A percentile compares a stretch with the other conserved stretches of the same genome.
Conservation (phyloP, 805 yeast species). For the Starmerella kuoi region DNA sequence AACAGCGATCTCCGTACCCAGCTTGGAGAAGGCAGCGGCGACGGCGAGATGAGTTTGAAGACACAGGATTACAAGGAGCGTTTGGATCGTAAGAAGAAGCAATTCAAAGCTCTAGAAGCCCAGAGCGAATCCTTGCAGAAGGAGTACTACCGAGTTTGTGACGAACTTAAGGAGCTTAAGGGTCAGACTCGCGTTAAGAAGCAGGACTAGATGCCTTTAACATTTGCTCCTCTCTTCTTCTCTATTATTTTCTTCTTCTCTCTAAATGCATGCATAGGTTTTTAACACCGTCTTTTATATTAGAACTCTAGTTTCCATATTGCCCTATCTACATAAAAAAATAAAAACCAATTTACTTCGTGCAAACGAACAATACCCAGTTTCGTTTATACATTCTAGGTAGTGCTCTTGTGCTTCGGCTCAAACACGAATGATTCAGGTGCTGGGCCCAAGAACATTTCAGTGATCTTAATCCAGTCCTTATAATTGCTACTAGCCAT, state of each 20-base stretch:
- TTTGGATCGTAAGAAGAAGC: conserved; percentile 48
- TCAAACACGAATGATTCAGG: conserved; percentile 60
- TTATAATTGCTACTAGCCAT: conserved; percentile 72
- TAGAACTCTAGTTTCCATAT: no score
- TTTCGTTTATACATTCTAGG: no score
- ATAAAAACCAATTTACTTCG: no score
- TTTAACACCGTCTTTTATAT: no score
- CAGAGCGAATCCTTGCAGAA: conserved; percentile 55
- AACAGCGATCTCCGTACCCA: conserved; percentile 29
- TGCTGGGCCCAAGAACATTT: conserved; percentile 86
- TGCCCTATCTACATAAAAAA: no score
- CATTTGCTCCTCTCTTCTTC: no score
- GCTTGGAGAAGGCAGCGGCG: conserved; percentile 26
- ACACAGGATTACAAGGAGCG: conserved; percentile 39
- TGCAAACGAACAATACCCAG: no score
- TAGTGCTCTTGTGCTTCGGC: conserved; percentile 92
- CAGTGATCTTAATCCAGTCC: conserved; percentile 94
- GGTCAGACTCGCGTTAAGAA: conserved; percentile 9
- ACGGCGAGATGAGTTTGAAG: conserved; percentile 42
- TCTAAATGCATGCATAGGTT: no score
- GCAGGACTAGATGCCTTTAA: not conserved
- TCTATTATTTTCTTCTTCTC: no score
- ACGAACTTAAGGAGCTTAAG: conserved; percentile 27
- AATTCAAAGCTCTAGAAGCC: conserved; percentile 54
- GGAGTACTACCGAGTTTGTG: conserved; percentile 46